Evolutionary conservation across 2,329 filamentous ascomycete species (phyloP).

Genomic region (Myriangium duriaei): DNA sequence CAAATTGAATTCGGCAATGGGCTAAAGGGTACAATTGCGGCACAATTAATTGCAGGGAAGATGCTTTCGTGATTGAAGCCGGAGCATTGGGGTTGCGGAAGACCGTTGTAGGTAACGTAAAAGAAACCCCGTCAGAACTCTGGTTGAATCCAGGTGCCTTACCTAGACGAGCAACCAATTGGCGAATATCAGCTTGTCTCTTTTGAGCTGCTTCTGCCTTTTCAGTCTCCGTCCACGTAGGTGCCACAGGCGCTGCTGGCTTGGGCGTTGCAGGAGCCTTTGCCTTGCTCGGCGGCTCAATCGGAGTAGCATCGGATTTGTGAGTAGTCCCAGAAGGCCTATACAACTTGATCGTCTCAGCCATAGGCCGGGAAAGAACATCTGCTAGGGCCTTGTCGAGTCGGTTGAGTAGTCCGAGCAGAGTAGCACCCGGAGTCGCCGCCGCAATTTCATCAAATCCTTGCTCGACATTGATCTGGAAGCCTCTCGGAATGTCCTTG

Average conservation of each 20-base stretch:
- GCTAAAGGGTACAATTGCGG: conserved; percentile 62
- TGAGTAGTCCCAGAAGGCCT: conserved; percentile 4
- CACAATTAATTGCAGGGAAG: conserved; percentile 52
- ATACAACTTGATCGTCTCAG: conserved; percentile 58
- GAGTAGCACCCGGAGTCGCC: conserved; percentile 41
- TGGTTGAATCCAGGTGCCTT: conserved; percentile 54
- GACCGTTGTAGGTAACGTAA: conserved; percentile 52
- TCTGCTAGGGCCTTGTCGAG: conserved; percentile 61
- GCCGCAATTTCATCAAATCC: conserved; percentile 56
- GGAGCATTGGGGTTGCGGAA: conserved; percentile 61
- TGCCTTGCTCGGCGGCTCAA: neutral
- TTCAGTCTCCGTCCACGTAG: conserved; percentile 43
- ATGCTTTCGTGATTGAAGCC: conserved; percentile 55
- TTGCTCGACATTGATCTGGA: conserved; percentile 62
- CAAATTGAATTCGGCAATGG: conserved; percentile 51
- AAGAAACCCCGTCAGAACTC: conserved; percentile 56
- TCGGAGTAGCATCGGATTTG: neutral
- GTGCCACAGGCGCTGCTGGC: conserved; percentile 1
- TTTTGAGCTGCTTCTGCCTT: conserved; percentile 49
- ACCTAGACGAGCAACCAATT: conserved; percentile 64
- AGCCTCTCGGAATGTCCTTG: conserved; percentile 57
- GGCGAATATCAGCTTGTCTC: conserved; percentile 53
- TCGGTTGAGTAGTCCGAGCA: conserved; percentile 54
- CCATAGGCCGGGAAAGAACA: conserved; percentile 57
- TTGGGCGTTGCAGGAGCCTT: neutral